phyloP scores from a whole-genome alignment of 2,329 filamentous ascomycete species.

The Scleromitrula shiraiana region DNA sequence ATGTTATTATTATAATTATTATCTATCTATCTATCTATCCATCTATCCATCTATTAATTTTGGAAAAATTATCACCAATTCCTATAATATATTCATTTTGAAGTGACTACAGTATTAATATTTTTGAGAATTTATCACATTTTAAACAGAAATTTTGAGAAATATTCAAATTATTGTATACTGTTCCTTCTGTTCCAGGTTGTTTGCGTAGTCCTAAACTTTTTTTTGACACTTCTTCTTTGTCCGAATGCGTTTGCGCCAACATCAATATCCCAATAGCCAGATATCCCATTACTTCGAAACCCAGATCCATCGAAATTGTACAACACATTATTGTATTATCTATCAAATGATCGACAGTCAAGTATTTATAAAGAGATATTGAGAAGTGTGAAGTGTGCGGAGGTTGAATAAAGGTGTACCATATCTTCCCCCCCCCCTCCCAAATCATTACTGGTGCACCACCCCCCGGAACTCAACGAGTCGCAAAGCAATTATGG shows the following conservation, averaged over 20 bases:
- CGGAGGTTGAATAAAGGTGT: conserved; percentile 14
- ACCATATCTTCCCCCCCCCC: no score
- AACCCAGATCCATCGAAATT: conserved; percentile 9
- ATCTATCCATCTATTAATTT: no score
- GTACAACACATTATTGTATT: conserved; percentile 3
- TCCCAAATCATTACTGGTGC: conserved; percentile 15
- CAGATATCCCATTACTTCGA: conserved; percentile 3
- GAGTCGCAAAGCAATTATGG: conserved; percentile 35
- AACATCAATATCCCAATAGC: conserved; percentile 14
- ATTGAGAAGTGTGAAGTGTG: conserved; percentile 19
- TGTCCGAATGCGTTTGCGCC: conserved; percentile 23
- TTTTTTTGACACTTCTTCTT: conserved; percentile 9
- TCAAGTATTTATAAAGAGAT: conserved; percentile 4
- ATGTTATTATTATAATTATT: no score
- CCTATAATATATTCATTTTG: not conserved
- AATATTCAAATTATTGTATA: not conserved
- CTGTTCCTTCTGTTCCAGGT: not conserved
- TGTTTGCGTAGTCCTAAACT: conserved; percentile 11
- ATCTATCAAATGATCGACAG: conserved; percentile 22
- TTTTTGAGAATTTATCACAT: no score
- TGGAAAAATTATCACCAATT: no score
- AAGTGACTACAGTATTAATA: no score
- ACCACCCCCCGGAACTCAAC: conserved; percentile 11
- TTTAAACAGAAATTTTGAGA: no score
- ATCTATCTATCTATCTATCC: no score